phyloP scores from a whole-genome alignment of 2,329 filamentous ascomycete species.

The Aspergillus brunneoviolaceus region DNA sequence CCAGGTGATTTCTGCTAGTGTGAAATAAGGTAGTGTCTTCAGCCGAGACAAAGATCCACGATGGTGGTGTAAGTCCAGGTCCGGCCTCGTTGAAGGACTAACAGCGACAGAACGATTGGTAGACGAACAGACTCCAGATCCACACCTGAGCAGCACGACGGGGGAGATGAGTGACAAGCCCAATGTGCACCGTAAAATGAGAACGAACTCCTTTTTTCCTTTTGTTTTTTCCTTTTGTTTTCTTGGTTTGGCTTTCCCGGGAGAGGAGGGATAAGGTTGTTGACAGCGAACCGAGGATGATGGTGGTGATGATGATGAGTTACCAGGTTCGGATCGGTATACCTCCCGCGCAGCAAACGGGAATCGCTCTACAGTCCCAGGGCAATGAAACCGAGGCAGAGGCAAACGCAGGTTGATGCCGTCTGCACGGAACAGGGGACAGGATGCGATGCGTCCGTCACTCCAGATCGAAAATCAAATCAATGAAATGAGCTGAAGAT shows the following conservation, averaged over 20 bases:
- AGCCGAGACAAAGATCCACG: constrained; percentile 30
- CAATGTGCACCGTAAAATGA: constrained; percentile 2
- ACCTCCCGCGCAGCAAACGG: constrained; percentile 22
- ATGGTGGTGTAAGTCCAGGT: constrained; percentile 18
- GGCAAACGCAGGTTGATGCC: constrained; percentile 19
- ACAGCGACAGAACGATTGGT: constrained; percentile 11
- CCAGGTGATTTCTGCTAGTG: constrained; percentile 16
- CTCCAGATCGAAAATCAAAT: background rate
- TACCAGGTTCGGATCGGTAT: constrained; percentile 11
- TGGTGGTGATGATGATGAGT: constrained; percentile 7
- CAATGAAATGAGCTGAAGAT: background rate
- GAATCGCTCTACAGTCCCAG: constrained; percentile 17
- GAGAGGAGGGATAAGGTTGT: background rate
- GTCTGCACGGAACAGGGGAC: constrained; percentile 13
- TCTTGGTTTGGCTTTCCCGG: background rate
- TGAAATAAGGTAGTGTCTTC: constrained; percentile 19
- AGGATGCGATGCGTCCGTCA: constrained; percentile 6
- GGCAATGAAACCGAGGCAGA: constrained; percentile 15
- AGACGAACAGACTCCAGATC: constrained; percentile 12
- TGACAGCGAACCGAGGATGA: constrained; percentile 3
- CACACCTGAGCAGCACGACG: constrained; percentile 14
- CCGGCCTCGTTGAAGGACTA: constrained; percentile 11
- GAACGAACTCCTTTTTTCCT: background rate
- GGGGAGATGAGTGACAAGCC: constrained; percentile 9
- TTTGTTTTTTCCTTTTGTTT: background rate